Percentiles rank a stretch among this genome's conserved stretches.
phyloP scores from a whole-genome alignment of 176 grass and related monocot genomes.

The Themeda triandra region DNA sequence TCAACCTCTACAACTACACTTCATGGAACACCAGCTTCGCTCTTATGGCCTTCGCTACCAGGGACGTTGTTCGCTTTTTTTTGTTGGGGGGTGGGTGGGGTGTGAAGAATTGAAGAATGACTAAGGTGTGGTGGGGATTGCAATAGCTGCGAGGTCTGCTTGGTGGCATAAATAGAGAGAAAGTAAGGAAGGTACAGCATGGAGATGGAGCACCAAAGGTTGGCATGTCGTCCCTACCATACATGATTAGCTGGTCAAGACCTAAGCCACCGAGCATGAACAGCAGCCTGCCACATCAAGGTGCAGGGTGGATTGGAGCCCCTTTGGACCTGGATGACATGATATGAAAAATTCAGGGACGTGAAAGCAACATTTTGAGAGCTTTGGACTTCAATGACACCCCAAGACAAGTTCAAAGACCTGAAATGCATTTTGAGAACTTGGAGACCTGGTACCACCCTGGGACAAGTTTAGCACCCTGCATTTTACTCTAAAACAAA shows the following conservation, averaged over 20 bases:
- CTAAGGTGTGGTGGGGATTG: not conserved
- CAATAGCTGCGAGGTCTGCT: not conserved
- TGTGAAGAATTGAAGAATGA: too few species aligned
- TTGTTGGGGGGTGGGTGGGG: too few species aligned
- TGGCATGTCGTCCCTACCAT: too few species aligned
- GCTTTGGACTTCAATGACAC: not conserved
- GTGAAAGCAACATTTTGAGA: not conserved
- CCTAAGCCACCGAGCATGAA: not conserved
- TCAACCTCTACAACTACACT: too few species aligned
- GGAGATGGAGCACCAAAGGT: not conserved
- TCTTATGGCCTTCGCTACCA: not conserved
- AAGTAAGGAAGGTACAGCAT: not conserved
- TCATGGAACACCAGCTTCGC: not conserved
- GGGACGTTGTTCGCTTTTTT: not conserved
- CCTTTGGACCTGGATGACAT: not conserved
- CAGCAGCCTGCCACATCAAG: not conserved
- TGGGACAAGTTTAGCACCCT: not conserved
- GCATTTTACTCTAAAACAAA: not conserved
- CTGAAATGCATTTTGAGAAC: not conserved
- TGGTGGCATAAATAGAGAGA: not conserved
- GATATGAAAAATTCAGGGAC: not conserved
- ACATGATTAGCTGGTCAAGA: too few species aligned
- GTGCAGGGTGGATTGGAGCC: not conserved
- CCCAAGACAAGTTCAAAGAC: not conserved
- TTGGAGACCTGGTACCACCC: not conserved